Percentiles rank a stretch among this genome's conserved stretches.
Evolutionary conservation across 805 yeast species (phyloP).

Genomic region (Monosporozyma aquatica): DNA sequence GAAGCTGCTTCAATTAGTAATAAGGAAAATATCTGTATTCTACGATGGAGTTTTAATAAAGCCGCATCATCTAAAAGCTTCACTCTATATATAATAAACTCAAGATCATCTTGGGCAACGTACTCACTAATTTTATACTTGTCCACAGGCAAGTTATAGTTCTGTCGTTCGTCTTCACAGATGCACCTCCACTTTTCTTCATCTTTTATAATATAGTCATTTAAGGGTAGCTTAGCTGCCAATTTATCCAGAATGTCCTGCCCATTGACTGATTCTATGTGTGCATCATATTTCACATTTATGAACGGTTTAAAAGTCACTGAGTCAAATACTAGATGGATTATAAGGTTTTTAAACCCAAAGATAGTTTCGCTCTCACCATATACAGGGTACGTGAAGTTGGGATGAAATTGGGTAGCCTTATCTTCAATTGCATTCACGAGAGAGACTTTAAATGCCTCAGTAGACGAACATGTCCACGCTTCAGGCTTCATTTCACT

Average conservation of each 20-base stretch:
- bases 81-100: conserved; percentile 43
- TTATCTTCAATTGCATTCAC: conserved; percentile 53
- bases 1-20: conserved; percentile 92
- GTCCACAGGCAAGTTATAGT: conserved; percentile 37
- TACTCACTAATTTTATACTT: conserved; percentile 27
- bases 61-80: conserved; percentile 15
- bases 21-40: conserved; percentile 72
- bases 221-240: conserved; percentile 48
- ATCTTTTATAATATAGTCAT: conserved; percentile 48
- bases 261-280: conserved; percentile 43
- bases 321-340: conserved; percentile 66
- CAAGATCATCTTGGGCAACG: neutral
- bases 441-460: conserved; percentile 49
- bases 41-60: conserved; percentile 41
- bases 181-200: conserved; percentile 59
- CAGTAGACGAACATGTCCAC: conserved; percentile 72
- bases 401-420: conserved; percentile 60
- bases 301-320: conserved; percentile 65
- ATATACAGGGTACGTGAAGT: conserved; percentile 85
- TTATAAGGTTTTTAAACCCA: conserved; percentile 65
- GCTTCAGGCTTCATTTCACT: conserved; percentile 46
- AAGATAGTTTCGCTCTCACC: conserved; percentile 86
- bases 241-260: conserved; percentile 48
- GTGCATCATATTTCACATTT: conserved; percentile 45
- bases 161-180: conserved; percentile 39